Conservation (phyloP, 164 flowering plant species). For the Chimonanthus salicifolius region DNA sequence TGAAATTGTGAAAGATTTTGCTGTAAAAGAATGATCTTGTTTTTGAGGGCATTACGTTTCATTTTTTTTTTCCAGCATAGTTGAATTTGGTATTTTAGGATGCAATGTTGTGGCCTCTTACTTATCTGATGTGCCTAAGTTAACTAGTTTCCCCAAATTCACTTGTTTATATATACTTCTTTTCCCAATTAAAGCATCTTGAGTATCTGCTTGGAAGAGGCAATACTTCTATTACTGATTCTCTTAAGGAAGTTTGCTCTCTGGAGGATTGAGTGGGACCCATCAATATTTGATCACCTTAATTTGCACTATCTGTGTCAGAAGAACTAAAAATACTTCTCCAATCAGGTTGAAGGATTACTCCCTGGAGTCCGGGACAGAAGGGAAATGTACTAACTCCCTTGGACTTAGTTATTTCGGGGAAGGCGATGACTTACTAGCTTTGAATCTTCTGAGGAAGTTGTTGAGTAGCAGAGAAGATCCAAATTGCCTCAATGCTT, state of each 20-base stretch:
- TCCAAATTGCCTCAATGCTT: constrained; percentile 34
- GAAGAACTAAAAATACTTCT: constrained; percentile 47
- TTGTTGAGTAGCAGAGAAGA: constrained; percentile 41
- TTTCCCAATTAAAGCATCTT: background rate
- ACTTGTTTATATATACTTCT: background rate
- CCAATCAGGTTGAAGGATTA: constrained; percentile 60
- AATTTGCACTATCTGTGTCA: constrained; percentile 65
- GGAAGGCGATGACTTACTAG: constrained; percentile 51
- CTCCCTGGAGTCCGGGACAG: constrained; percentile 50
- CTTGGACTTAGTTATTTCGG: constrained; percentile 77
- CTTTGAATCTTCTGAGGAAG: constrained; percentile 64
- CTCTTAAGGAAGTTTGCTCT: constrained; percentile 45
- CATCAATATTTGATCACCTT: constrained; percentile 73
- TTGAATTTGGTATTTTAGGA: background rate
- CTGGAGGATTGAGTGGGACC: constrained; percentile 62
- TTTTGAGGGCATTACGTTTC: no score
- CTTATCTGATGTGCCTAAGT: no score
- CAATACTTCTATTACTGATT: constrained; percentile 62
- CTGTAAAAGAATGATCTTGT: background rate
- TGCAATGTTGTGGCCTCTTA: no score
- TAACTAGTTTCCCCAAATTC: background rate
- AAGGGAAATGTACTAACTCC: constrained; percentile 39
- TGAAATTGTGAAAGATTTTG: background rate
- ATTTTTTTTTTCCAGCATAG: background rate
- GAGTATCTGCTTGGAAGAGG: constrained; percentile 46